Evolutionary conservation across 176 grass and related monocot genomes (phyloP).

Genomic region (Puccinellia tenuiflora): DNA sequence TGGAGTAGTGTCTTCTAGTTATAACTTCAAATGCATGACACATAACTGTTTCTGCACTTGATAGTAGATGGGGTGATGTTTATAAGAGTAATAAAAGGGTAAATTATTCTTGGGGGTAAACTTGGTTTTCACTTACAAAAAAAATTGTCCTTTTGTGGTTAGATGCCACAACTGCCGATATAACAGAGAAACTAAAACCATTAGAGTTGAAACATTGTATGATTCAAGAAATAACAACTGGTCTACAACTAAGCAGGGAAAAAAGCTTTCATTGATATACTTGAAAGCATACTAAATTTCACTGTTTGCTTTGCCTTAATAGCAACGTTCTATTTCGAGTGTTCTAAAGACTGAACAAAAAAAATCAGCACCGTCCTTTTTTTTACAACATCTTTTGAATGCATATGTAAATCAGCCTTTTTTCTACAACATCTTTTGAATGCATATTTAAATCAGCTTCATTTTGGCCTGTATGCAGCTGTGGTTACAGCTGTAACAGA

Average conservation of each 20-base stretch:
- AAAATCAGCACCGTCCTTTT: not conserved
- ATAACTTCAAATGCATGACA: not conserved
- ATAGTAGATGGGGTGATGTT: not conserved
- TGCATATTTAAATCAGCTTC: not conserved
- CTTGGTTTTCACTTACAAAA: not conserved
- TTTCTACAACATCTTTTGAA: not conserved
- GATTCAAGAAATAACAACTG: not conserved
- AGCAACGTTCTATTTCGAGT: not conserved
- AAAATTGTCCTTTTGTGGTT: not conserved
- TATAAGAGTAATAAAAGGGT: not conserved
- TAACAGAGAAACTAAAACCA: not conserved
- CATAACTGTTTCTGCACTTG: not conserved
- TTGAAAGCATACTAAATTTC: not conserved
- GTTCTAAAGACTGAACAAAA: not conserved
- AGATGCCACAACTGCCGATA: not conserved
- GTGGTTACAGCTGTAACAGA: conserved; percentile 86
- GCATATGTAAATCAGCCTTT: not conserved
- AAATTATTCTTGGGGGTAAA: not conserved
- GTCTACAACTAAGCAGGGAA: not conserved
- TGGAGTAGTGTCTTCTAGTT: not conserved
- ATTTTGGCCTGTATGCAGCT: conserved; percentile 40
- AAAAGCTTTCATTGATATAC: not conserved
- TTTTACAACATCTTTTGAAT: not conserved
- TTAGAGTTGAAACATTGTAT: not conserved
- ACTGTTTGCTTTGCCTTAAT: not conserved